A percentile compares a stretch with the other conserved stretches of the same genome.
These are phyloP conservation scores for Thozetella sp. DNA, from an alignment of 495 filamentous ascomycete genomes.

Conservation along the genomic window DNA sequence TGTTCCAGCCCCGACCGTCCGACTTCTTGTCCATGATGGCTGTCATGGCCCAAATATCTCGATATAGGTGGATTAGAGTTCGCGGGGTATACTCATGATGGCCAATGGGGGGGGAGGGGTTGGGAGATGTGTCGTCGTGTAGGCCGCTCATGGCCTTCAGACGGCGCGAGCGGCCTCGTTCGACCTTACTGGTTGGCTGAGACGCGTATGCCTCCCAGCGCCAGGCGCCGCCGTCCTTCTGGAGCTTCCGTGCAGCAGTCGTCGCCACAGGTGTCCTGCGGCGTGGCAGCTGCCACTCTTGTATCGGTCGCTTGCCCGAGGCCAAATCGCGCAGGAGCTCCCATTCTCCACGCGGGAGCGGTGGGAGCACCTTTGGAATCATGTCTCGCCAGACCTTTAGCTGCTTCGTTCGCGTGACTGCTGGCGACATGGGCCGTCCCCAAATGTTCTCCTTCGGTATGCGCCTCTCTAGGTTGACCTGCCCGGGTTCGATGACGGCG, in stretches of 20 bases:
- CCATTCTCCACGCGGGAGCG: conserved; percentile 69
- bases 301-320: conserved; percentile 50
- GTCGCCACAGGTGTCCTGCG: conserved; percentile 16
- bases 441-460: conserved; percentile 66
- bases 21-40: conserved; percentile 26
- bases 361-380: conserved; percentile 65
- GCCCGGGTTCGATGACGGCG: conserved; percentile 36
- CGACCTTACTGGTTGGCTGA: conserved; percentile 14
- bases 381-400: conserved; percentile 59
- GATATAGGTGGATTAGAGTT: conserved; percentile 27
- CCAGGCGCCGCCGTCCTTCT: conserved; percentile 10
- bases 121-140: conserved; percentile 34
- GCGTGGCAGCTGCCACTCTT: conserved; percentile 22
- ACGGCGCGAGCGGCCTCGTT: conserved; percentile 12
- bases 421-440: conserved; percentile 55
- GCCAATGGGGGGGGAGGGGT: conserved; percentile 25
- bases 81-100: conserved; percentile 19
- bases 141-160: conserved; percentile 33
- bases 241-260: background rate
- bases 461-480: conserved; percentile 38
- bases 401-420: conserved; percentile 58
- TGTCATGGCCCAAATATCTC: conserved; percentile 31
- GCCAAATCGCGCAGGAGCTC: conserved; percentile 59
- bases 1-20: conserved; percentile 12
- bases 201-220: conserved; percentile 23